Conservation (phyloP, 352 stramenopile genomes). For the Phytopythium montanum region DNA sequence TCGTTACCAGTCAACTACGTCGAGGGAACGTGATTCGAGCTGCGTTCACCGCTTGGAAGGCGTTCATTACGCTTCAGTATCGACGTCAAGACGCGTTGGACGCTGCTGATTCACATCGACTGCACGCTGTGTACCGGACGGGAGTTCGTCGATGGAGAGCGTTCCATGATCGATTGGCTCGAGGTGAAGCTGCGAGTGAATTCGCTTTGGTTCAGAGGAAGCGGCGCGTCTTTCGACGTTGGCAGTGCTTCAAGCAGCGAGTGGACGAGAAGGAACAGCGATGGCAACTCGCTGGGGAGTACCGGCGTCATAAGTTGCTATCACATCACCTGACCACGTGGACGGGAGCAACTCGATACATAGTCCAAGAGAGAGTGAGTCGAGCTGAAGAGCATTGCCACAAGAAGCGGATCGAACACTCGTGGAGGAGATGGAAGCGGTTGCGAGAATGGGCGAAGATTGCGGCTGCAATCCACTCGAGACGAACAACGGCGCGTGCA, state of each 20-base stretch:
- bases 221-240: neutral
- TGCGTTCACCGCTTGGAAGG: slow-evolving; percentile 26
- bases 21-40: slow-evolving; percentile 18
- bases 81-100: slow-evolving; percentile 2
- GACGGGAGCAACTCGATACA: neutral
- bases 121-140: neutral
- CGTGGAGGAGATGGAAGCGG: slow-evolving; percentile 21
- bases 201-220: neutral
- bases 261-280: neutral
- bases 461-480: slow-evolving; percentile 7
- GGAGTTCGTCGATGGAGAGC: neutral
- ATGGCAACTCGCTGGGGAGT: neutral
- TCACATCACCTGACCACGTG: neutral
- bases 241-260: neutral
- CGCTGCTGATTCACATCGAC: slow-evolving; percentile 10
- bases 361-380: slow-evolving; percentile 4
- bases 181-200: neutral
- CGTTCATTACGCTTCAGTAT: slow-evolving; percentile 6
- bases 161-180: neutral
- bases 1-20: slow-evolving; percentile 24
- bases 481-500: slow-evolving; percentile 6
- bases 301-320: neutral
- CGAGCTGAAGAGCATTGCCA: slow-evolving; percentile 20
- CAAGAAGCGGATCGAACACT: slow-evolving; percentile 12
- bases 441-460: slow-evolving; percentile 11